phyloP scores from a whole-genome alignment of 768 basidiomycete species.

The Phaffia tasmanica region DNA sequence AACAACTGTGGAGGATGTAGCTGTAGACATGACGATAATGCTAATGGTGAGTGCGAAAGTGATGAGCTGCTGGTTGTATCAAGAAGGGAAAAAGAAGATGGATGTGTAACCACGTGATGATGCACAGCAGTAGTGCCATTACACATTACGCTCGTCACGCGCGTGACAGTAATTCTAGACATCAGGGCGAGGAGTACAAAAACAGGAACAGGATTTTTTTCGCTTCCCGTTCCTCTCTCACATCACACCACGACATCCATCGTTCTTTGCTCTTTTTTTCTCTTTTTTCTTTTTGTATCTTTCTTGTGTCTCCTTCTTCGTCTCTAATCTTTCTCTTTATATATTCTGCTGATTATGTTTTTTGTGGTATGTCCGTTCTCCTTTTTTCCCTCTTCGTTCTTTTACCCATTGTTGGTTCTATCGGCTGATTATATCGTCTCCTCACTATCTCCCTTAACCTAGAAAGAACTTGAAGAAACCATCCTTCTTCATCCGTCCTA shows the following conservation, averaged over 20 bases:
- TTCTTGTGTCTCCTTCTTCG: neutral
- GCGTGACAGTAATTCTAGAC: no score
- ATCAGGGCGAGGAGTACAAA: no score
- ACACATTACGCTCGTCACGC: no score
- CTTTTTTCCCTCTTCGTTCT: neutral
- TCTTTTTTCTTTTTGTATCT: neutral
- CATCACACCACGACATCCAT: neutral
- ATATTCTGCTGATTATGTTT: slow-evolving; percentile 4
- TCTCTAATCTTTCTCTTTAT: neutral
- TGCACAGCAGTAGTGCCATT: no score
- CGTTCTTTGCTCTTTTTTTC: neutral
- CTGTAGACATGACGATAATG: neutral
- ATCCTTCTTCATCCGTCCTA: slow-evolving; percentile 96
- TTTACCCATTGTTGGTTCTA: neutral
- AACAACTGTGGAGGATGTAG: slow-evolving; percentile 11
- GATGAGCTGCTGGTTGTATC: no score
- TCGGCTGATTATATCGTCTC: neutral
- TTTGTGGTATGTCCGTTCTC: slow-evolving; percentile 21
- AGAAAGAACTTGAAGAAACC: slow-evolving; percentile 97
- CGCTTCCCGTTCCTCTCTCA: neutral
- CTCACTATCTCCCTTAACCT: neutral
- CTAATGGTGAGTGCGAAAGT: neutral
- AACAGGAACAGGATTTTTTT: no score
- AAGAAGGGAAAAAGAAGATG: neutral
- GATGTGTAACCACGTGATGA: no score